Conservation (phyloP, 2,329 filamentous ascomycete species). For the Graphilbum ipis-grandicollis region DNA sequence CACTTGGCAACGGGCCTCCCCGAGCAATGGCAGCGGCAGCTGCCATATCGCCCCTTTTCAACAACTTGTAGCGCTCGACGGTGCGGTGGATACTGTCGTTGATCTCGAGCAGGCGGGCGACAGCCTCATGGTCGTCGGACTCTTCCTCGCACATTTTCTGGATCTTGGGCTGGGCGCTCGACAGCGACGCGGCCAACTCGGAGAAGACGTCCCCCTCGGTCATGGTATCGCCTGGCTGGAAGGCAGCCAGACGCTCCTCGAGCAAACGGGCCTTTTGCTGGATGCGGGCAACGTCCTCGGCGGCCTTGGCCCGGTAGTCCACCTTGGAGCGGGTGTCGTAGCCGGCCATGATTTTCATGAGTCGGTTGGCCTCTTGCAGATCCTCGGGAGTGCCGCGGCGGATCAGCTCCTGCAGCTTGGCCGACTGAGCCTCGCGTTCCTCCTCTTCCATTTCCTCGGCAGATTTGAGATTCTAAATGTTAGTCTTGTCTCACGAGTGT, state of each 20-base stretch:
- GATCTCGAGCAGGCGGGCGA: slow-evolving; percentile 87
- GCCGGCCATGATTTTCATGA: slow-evolving; percentile 99
- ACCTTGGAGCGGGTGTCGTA: slow-evolving; percentile 93
- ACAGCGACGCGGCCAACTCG: slow-evolving; percentile 76
- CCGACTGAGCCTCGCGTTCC: slow-evolving; percentile 83
- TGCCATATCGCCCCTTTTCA: slow-evolving; percentile 88
- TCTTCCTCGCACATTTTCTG: slow-evolving; percentile 99
- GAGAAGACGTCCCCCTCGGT: slow-evolving; percentile 50
- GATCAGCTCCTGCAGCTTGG: slow-evolving; percentile 96
- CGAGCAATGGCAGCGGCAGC: slow-evolving; percentile 69
- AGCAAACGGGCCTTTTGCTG: slow-evolving; percentile 87
- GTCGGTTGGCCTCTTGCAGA: slow-evolving; percentile 77
- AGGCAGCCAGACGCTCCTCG: slow-evolving; percentile 80
- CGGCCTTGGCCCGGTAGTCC: slow-evolving; percentile 93
- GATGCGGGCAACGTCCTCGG: slow-evolving; percentile 84
- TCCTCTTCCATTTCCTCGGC: slow-evolving; percentile 98
- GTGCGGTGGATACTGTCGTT: slow-evolving; percentile 98
- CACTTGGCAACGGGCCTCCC: slow-evolving; percentile 37
- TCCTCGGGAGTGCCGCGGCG: slow-evolving; percentile 82
- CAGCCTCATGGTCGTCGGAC: slow-evolving; percentile 88
- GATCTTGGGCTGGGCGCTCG: slow-evolving; percentile 93
- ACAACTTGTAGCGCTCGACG: slow-evolving; percentile 82
- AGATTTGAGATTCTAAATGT: slow-evolving; percentile 69
- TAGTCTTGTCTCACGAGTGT: slow-evolving; percentile 7
- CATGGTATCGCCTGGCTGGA: slow-evolving; percentile 68